phyloP scores from a whole-genome alignment of 257 asterid genomes.

The Knoxia roxburghii region DNA sequence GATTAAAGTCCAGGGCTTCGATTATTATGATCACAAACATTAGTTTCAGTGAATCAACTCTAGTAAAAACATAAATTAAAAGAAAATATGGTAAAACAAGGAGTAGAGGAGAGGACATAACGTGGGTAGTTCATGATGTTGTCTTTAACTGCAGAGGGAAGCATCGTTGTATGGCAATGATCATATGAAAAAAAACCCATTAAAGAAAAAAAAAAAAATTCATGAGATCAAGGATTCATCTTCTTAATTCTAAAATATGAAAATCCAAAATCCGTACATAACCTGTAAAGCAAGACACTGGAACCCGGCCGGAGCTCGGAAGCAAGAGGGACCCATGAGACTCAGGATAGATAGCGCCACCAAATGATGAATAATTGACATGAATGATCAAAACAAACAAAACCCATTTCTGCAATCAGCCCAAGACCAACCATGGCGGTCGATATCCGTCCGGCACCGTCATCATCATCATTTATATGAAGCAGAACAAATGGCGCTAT shows the following conservation, averaged over 20 bases:
- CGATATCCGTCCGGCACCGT: not conserved
- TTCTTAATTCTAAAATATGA: too few species aligned
- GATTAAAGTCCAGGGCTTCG: not conserved
- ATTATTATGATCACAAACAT: not conserved
- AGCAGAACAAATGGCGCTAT: constrained; percentile 51
- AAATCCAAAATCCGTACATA: constrained; percentile 1
- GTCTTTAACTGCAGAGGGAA: constrained; percentile 17
- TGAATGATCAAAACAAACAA: too few species aligned
- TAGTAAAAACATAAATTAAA: not conserved
- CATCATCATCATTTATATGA: not conserved
- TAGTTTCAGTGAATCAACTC: not conserved
- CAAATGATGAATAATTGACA: constrained; percentile 4
- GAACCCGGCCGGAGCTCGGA: not conserved
- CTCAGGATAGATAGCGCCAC: constrained; percentile 96
- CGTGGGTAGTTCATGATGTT: constrained; percentile 20
- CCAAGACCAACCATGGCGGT: not conserved
- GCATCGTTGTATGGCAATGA: not conserved
- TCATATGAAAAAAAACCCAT: not conserved
- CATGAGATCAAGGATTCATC: too few species aligned
- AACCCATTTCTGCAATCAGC: not conserved
- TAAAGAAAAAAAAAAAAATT: not conserved
- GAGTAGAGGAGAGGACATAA: constrained; percentile 7
- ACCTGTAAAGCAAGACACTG: not conserved
- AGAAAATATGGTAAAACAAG: not conserved
- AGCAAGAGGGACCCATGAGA: constrained; percentile 63